These are phyloP conservation scores for Paramecium caudatum DNA, from an alignment of 73 alveolate species.

Conservation along the genomic window DNA sequence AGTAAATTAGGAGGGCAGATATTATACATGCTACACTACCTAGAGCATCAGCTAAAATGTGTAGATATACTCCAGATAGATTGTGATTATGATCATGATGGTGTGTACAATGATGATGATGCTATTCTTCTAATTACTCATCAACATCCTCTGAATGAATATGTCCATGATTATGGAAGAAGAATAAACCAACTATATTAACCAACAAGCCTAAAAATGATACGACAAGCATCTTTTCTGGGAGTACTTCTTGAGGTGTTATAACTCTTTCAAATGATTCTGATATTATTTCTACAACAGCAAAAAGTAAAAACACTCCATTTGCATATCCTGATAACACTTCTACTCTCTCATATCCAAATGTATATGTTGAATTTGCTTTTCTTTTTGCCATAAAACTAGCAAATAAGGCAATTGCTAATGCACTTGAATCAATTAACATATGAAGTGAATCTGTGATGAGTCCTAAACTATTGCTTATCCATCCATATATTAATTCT, in stretches of 20 bases:
- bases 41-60: slow-evolving; percentile 97
- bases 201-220: slow-evolving; percentile 96
- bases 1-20: slow-evolving; percentile 91
- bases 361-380: slow-evolving; percentile 87
- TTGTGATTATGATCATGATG: slow-evolving; percentile 79
- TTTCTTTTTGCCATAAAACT: slow-evolving; percentile 90
- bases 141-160: slow-evolving; percentile 82
- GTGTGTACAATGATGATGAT: slow-evolving; percentile 70
- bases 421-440: slow-evolving; percentile 97
- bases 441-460: slow-evolving; percentile 97
- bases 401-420: slow-evolving; percentile 95
- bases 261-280: slow-evolving; percentile 96
- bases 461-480: slow-evolving; percentile 94
- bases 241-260: slow-evolving; percentile 91
- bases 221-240: slow-evolving; percentile 92
- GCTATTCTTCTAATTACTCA: slow-evolving; percentile 67
- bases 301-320: slow-evolving; percentile 94
- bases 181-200: slow-evolving; percentile 93
- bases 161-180: slow-evolving; percentile 95
- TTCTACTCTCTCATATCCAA: slow-evolving; percentile 95
- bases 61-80: slow-evolving; percentile 96
- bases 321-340: slow-evolving; percentile 94
- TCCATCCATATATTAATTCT: slow-evolving; percentile 95
- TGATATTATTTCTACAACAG: slow-evolving; percentile 92
- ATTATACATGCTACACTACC: slow-evolving; percentile 98